A percentile compares a stretch with the other conserved stretches of the same genome.
phyloP scores from a whole-genome alignment of 805 yeast genomes.

The Candida coleopterorum region DNA sequence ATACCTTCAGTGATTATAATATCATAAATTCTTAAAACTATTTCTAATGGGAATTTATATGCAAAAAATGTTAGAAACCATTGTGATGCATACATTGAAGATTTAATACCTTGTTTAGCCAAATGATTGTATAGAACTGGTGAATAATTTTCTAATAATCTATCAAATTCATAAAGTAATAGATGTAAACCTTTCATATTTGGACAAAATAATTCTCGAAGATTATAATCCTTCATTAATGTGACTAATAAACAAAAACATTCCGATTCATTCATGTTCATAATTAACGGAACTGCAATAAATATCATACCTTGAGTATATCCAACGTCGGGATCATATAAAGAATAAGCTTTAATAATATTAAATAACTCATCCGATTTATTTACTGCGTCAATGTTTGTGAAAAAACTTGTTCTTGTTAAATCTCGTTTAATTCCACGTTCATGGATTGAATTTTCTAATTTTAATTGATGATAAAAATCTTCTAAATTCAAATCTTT shows the following conservation, averaged over 20 bases:
- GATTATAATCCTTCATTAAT: slow-evolving; percentile 79
- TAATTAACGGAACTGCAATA: slow-evolving; percentile 74
- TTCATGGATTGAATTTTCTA: slow-evolving; percentile 57
- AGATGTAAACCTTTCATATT: slow-evolving; percentile 93
- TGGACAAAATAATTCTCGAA: slow-evolving; percentile 73
- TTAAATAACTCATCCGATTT: slow-evolving; percentile 63
- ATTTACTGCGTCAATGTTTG: slow-evolving; percentile 48
- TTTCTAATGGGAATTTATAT: slow-evolving; percentile 85
- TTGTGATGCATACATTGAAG: slow-evolving; percentile 96
- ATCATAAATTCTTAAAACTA: slow-evolving; percentile 85
- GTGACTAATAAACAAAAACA: slow-evolving; percentile 77
- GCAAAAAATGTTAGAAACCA: slow-evolving; percentile 97
- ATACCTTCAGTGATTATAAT: slow-evolving; percentile 86
- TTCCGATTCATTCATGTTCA: slow-evolving; percentile 79
- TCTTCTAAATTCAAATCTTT: slow-evolving; percentile 63
- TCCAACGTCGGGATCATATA: slow-evolving; percentile 89
- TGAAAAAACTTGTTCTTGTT: slow-evolving; percentile 78
- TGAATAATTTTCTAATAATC: slow-evolving; percentile 69
- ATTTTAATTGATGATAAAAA: slow-evolving; percentile 47
- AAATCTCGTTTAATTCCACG: slow-evolving; percentile 77
- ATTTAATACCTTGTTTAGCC: slow-evolving; percentile 77
- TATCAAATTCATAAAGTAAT: slow-evolving; percentile 83
- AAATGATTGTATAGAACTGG: slow-evolving; percentile 76
- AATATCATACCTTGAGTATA: slow-evolving; percentile 99
- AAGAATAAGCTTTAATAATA: slow-evolving; percentile 77